Evolutionary conservation across 2,329 filamentous ascomycete genomes (phyloP).

Genomic region (Neofusicoccum parvum): DNA sequence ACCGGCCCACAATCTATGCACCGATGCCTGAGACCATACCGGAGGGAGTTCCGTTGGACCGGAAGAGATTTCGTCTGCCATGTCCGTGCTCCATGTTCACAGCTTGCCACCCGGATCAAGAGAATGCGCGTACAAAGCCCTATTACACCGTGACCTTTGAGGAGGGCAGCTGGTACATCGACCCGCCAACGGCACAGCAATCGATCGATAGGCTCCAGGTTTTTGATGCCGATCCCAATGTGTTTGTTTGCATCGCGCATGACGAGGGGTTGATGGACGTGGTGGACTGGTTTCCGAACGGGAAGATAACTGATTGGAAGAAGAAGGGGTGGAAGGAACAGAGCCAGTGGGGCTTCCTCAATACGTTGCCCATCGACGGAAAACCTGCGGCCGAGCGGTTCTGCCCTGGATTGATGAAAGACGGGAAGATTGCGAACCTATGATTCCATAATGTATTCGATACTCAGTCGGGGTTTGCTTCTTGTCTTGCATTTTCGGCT

Average conservation of each 20-base stretch:
- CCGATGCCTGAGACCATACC: constrained; percentile 18
- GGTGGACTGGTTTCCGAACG: constrained; percentile 30
- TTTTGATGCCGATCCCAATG: constrained; percentile 29
- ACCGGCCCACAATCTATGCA: constrained; percentile 29
- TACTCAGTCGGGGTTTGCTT: too few species aligned
- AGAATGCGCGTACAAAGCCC: constrained; percentile 11
- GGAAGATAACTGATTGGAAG: constrained; percentile 30
- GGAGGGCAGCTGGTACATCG: constrained; percentile 14
- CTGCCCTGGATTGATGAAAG: constrained; percentile 7
- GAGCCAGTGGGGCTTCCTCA: constrained; percentile 31
- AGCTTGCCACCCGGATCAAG: constrained; percentile 13
- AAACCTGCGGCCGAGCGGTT: constrained; percentile 13
- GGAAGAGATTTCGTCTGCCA: not conserved
- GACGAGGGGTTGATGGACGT: constrained; percentile 31
- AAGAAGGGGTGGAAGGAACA: constrained; percentile 29
- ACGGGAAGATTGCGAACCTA: constrained; percentile 1
- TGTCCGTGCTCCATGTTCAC: constrained; percentile 21
- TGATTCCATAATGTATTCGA: not conserved
- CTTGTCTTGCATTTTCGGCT: too few species aligned
- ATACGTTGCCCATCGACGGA: constrained; percentile 29
- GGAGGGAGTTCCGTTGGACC: constrained; percentile 1
- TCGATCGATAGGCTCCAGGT: constrained; percentile 28
- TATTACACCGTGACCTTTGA: constrained; percentile 2
- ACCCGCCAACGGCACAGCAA: constrained; percentile 24
- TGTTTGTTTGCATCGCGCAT: constrained; percentile 34